These are phyloP conservation scores for Rosa lucieae DNA, from an alignment of 306 rosid genomes.

Conservation along the genomic window DNA sequence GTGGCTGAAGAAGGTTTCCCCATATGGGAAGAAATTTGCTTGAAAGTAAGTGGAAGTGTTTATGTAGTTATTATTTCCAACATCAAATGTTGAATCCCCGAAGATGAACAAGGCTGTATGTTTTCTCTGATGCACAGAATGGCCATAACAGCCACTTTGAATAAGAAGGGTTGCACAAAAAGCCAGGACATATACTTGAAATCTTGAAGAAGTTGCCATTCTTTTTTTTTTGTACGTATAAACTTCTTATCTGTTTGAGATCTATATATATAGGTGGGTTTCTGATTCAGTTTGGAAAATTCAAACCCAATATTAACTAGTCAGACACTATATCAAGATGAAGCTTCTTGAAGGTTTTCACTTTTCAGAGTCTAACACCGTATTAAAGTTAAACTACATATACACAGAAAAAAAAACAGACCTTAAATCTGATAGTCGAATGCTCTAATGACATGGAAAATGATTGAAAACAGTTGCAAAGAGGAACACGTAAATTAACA, in stretches of 20 bases:
- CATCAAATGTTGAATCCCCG: slow-evolving; percentile 45
- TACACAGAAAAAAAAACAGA: neutral
- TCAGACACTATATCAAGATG: neutral
- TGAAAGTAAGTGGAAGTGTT: slow-evolving; percentile 27
- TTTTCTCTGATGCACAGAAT: neutral
- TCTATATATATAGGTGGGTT: neutral
- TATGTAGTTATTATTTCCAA: slow-evolving; percentile 45
- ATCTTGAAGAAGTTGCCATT: neutral
- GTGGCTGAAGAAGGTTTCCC: slow-evolving; percentile 32
- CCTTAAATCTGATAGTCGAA: neutral
- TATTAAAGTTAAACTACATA: neutral
- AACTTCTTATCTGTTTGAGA: neutral
- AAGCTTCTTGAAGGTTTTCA: neutral
- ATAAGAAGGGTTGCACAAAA: neutral
- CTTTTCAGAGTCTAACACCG: neutral
- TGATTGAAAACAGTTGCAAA: neutral
- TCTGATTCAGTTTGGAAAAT: neutral
- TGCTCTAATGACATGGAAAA: neutral
- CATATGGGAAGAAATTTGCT: slow-evolving; percentile 35
- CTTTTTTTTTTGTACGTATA: neutral
- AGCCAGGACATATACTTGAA: neutral
- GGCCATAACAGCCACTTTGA: neutral
- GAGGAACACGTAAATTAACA: neutral
- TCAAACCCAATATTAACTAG: neutral
- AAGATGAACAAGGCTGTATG: slow-evolving; percentile 35